Conservation (phyloP, 2,329 filamentous ascomycete genomes). For the Bipolaris victoriae region DNA sequence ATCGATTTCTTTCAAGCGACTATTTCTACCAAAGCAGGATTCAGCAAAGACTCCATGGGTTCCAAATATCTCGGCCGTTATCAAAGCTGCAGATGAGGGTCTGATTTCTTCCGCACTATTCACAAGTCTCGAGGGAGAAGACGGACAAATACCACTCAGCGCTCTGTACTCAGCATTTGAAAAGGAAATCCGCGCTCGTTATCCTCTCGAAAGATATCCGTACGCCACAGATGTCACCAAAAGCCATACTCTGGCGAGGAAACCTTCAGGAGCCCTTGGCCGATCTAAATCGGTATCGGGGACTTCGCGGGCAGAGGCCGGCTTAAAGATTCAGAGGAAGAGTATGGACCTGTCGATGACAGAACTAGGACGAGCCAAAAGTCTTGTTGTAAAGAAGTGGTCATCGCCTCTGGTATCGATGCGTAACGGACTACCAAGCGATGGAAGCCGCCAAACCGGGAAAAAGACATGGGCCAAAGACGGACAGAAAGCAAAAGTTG, state of each 20-base stretch:
- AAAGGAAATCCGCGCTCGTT: conserved; percentile 28
- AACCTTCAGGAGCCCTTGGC: conserved; percentile 14
- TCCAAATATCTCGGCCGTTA: conserved; percentile 36
- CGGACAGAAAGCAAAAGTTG: conserved; percentile 26
- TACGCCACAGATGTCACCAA: conserved; percentile 33
- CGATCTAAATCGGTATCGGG: conserved; percentile 29
- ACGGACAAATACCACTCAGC: conserved; percentile 34
- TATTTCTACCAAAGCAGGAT: conserved; percentile 28
- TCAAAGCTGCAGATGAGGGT: conserved; percentile 45
- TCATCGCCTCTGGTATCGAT: conserved; percentile 20
- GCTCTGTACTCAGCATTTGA: conserved; percentile 37
- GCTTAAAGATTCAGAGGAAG: conserved; percentile 20
- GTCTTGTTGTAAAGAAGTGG: conserved; percentile 26
- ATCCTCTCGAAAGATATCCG: conserved; percentile 28
- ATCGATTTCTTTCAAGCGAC: conserved; percentile 28
- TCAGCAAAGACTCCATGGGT: conserved; percentile 26
- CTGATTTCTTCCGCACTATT: conserved; percentile 37
- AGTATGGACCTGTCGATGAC: conserved; percentile 26
- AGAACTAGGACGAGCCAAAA: conserved; percentile 24
- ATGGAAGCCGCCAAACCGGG: conserved; percentile 5
- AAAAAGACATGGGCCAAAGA: conserved; percentile 36
- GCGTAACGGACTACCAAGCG: conserved; percentile 16
- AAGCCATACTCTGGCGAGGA: conserved; percentile 29
- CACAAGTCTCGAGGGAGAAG: conserved; percentile 26
- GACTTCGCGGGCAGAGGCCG: conserved; percentile 18